Conservation (phyloP, 2,329 filamentous ascomycete genomes). For the Drechslerella stenobrocha region DNA sequence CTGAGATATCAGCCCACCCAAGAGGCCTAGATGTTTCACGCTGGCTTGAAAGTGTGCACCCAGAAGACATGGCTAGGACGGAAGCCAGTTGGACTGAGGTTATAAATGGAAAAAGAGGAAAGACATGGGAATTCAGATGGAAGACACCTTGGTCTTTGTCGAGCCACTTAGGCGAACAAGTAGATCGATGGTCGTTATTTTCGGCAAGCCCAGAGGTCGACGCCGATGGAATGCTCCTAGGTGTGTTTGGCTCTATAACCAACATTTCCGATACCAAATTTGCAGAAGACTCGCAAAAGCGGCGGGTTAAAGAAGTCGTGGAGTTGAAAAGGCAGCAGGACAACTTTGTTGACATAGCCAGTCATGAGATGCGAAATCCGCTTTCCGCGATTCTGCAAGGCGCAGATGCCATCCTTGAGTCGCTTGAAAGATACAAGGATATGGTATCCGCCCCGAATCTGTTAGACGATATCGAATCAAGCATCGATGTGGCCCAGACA, state of each 20-base stretch:
- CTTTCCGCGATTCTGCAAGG: slow-evolving; percentile 75
- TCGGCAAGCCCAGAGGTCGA: slow-evolving; percentile 45
- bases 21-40: slow-evolving; percentile 27
- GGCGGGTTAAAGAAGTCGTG: slow-evolving; percentile 58
- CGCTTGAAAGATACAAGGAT: slow-evolving; percentile 42
- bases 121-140: slow-evolving; percentile 47
- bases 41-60: slow-evolving; percentile 46
- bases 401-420: slow-evolving; percentile 68
- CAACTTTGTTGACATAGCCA: slow-evolving; percentile 67
- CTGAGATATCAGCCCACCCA: slow-evolving; percentile 55
- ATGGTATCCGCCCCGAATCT: slow-evolving; percentile 24
- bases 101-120: slow-evolving; percentile 32
- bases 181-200: slow-evolving; percentile 40
- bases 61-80: slow-evolving; percentile 23
- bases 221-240: slow-evolving; percentile 33
- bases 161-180: slow-evolving; percentile 37
- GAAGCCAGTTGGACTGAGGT: slow-evolving; percentile 37
- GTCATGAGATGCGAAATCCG: slow-evolving; percentile 75
- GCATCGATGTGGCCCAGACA: slow-evolving; percentile 77
- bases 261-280: slow-evolving; percentile 50
- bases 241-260: slow-evolving; percentile 45
- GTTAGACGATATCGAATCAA: slow-evolving; percentile 54
- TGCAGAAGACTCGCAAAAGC: slow-evolving; percentile 50
- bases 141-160: slow-evolving; percentile 31
- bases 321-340: slow-evolving; percentile 71